Percentiles rank a stretch among this genome's conserved stretches.
These are phyloP conservation scores for Aurifilum marmelostoma DNA, from an alignment of 2,329 filamentous ascomycete species.

Conservation along the genomic window DNA sequence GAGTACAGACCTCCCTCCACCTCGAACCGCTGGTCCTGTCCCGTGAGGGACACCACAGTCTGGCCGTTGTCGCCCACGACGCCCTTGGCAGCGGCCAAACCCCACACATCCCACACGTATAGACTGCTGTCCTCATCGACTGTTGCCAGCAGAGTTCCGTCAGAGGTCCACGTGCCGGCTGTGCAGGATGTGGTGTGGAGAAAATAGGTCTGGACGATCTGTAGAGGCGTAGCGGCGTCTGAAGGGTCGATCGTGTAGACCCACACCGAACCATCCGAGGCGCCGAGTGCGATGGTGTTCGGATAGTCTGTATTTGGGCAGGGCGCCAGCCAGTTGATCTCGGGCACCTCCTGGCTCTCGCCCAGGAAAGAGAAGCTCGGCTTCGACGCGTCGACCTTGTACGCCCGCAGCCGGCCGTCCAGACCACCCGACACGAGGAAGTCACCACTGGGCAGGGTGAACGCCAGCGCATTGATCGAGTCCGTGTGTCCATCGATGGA, in stretches of 20 bases:
- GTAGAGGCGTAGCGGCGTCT: conserved; percentile 63
- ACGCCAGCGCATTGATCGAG: conserved; percentile 83
- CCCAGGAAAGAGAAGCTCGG: conserved; percentile 66
- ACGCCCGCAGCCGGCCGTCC: conserved; percentile 80
- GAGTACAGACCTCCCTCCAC: conserved; percentile 92
- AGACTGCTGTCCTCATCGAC: conserved; percentile 87
- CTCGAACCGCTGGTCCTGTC: conserved; percentile 83
- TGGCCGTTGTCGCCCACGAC: conserved; percentile 56
- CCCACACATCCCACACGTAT: conserved; percentile 92
- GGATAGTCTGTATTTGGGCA: conserved; percentile 73
- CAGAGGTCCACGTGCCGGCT: conserved; percentile 86
- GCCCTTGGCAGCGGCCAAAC: conserved; percentile 66
- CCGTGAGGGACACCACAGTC: conserved; percentile 77
- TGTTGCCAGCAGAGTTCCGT: conserved; percentile 84
- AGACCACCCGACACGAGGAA: conserved; percentile 86
- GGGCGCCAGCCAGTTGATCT: conserved; percentile 86
- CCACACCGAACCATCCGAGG: conserved; percentile 92
- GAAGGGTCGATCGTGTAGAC: conserved; percentile 82
- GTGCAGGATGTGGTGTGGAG: conserved; percentile 85
- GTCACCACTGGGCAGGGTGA: conserved; percentile 81
- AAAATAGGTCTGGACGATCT: conserved; percentile 90
- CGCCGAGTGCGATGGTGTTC: conserved; percentile 85
- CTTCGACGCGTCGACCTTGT: conserved; percentile 54
- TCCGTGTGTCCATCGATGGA: conserved; percentile 89
- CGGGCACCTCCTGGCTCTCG: conserved; percentile 86